These are phyloP conservation scores for Acanthamoeba quina DNA, from an alignment of 208 protist species.

Conservation along the genomic window DNA sequence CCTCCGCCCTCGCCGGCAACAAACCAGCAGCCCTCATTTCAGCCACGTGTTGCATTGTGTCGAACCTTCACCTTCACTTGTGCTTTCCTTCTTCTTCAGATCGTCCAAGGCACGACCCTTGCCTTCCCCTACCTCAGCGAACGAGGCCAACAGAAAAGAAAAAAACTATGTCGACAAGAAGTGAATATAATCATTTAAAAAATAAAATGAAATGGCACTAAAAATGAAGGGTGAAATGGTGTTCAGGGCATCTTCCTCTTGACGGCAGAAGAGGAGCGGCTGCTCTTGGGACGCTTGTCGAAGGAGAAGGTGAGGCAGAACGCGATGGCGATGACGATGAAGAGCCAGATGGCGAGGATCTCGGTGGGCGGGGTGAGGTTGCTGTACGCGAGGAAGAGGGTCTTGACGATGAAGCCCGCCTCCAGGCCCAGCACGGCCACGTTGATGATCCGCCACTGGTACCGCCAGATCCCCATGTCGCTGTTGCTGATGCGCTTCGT, in stretches of 20 bases:
- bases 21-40: neutral
- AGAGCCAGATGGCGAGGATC: slow-evolving; percentile 40
- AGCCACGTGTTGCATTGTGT: no score
- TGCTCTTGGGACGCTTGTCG: neutral
- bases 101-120: no score
- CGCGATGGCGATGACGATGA: slow-evolving; percentile 1
- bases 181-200: no score
- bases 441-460: slow-evolving; percentile 57
- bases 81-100: no score
- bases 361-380: slow-evolving; percentile 51
- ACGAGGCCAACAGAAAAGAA: no score
- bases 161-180: no score
- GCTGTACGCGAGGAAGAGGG: slow-evolving; percentile 24
- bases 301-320: slow-evolving; percentile 53
- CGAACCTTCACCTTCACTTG: no score
- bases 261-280: neutral
- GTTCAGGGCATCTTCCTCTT: slow-evolving; percentile 49
- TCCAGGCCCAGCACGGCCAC: slow-evolving; percentile 10
- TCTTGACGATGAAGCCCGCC: slow-evolving; percentile 36
- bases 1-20: neutral
- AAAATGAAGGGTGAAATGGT: neutral
- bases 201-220: neutral
- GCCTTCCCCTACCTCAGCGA: no score
- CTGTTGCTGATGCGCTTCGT: neutral
- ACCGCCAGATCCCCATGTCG: slow-evolving; percentile 39